phyloP scores from a whole-genome alignment of 495 filamentous ascomycete genomes.

The Parathielavia appendiculata region DNA sequence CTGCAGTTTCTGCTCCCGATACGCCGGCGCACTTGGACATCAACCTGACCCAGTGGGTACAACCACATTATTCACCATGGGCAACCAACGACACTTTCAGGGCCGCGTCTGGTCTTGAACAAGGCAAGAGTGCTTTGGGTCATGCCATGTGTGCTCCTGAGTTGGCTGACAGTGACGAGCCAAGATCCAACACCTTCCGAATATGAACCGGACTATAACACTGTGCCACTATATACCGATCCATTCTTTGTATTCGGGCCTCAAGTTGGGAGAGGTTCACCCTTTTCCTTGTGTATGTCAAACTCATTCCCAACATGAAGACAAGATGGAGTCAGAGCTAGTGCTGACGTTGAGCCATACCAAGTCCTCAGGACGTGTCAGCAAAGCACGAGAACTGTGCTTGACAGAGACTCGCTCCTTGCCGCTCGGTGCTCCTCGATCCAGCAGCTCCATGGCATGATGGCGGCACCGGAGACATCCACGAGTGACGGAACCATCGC shows the following conservation, averaged over 20 bases:
- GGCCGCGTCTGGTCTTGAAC: no score
- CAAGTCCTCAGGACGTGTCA: conserved; percentile 13
- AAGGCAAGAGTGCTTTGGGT: no score
- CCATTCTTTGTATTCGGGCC: not conserved
- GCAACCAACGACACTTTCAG: not conserved
- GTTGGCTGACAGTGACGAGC: not conserved
- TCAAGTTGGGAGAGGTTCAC: no score
- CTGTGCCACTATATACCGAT: not conserved
- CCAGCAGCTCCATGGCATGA: not conserved
- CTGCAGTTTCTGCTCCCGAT: not conserved
- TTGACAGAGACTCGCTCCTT: not conserved
- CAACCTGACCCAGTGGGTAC: not conserved
- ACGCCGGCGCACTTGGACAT: not conserved
- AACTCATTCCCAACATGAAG: not conserved
- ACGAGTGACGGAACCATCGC: conserved; percentile 12
- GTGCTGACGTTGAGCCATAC: not conserved
- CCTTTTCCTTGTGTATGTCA: not conserved
- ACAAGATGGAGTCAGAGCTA: no score
- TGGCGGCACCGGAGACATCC: not conserved
- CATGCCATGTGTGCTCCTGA: no score
- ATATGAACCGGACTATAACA: not conserved
- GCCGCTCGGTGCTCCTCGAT: conserved; percentile 6
- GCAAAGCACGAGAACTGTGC: not conserved
- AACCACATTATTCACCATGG: not conserved
- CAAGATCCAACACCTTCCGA: not conserved